A percentile compares a stretch with the other conserved stretches of the same genome.
phyloP scores from a whole-genome alignment of 2,329 filamentous ascomycete species.

The Colletotrichum musae region DNA sequence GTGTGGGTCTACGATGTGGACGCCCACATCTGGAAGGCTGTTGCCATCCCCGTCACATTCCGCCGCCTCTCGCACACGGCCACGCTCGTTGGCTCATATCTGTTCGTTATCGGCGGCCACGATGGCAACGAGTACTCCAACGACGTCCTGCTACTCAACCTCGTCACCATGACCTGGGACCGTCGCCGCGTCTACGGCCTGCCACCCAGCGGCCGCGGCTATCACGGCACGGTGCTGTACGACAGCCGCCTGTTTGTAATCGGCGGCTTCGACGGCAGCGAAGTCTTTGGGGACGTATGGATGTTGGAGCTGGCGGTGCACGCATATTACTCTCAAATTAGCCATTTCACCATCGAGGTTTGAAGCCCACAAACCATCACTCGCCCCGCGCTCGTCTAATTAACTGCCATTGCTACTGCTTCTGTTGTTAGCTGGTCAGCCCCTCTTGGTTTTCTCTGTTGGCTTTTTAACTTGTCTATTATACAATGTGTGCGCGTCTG shows the following conservation, averaged over 20 bases:
- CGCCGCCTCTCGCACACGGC: conserved; percentile 78
- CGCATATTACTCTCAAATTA: conserved; percentile 81
- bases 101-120: conserved; percentile 79
- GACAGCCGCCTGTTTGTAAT: conserved; percentile 76
- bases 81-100: conserved; percentile 78
- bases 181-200: conserved; percentile 75
- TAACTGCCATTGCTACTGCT: conserved; percentile 17
- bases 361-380: conserved; percentile 46
- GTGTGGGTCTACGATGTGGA: conserved; percentile 82
- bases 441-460: conserved; percentile 1
- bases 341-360: conserved; percentile 79
- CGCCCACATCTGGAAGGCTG: conserved; percentile 70
- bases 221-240: conserved; percentile 76
- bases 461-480: conserved; percentile 7
- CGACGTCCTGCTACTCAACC: conserved; percentile 77
- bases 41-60: conserved; percentile 72
- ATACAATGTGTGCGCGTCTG: conserved; percentile 1
- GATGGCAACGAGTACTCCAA: conserved; percentile 79
- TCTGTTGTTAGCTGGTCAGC: neutral
- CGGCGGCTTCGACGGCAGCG: conserved; percentile 77
- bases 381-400: conserved; percentile 9
- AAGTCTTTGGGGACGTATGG: conserved; percentile 78
- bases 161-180: conserved; percentile 83
- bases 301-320: conserved; percentile 78
- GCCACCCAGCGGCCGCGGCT: conserved; percentile 74